Evolutionary conservation across 1,139 yeast species (phyloP).

Genomic region (Yamadazyma kanchanaburiensis): DNA sequence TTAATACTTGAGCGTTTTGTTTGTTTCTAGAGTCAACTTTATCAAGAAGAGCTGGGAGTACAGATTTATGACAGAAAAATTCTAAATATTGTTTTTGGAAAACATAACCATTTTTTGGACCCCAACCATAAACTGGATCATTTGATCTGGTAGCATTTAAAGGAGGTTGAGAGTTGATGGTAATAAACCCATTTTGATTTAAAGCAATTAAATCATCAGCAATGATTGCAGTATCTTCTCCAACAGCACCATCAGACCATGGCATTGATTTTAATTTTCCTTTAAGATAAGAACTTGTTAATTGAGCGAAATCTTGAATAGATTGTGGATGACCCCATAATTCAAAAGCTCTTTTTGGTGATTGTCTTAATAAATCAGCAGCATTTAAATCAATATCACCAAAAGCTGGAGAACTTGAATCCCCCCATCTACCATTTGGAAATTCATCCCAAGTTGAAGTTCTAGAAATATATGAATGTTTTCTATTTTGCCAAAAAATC

Average conservation of each 20-base stretch:
- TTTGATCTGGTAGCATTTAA: slow-evolving; percentile 75
- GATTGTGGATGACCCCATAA: slow-evolving; percentile 82
- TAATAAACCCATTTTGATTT: slow-evolving; percentile 66
- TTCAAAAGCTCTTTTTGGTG: slow-evolving; percentile 75
- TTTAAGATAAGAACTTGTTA: slow-evolving; percentile 63
- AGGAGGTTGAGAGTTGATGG: slow-evolving; percentile 95
- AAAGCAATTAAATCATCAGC: slow-evolving; percentile 56
- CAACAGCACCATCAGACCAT: slow-evolving; percentile 92
- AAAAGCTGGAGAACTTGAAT: slow-evolving; percentile 88
- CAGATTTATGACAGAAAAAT: slow-evolving; percentile 64
- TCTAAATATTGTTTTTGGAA: slow-evolving; percentile 93
- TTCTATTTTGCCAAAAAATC: slow-evolving; percentile 94
- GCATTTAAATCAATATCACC: slow-evolving; percentile 84
- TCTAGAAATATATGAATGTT: slow-evolving; percentile 83
- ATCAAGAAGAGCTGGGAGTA: slow-evolving; percentile 37
- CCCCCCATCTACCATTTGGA: slow-evolving; percentile 96
- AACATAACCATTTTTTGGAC: slow-evolving; percentile 87
- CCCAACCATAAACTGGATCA: slow-evolving; percentile 87
- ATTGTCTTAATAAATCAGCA: slow-evolving; percentile 71
- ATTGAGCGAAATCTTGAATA: slow-evolving; percentile 53
- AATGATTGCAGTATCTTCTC: slow-evolving; percentile 70
- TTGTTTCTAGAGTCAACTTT: slow-evolving; percentile 41
- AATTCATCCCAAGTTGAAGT: slow-evolving; percentile 95
- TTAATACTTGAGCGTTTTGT: slow-evolving; percentile 43
- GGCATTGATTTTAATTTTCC: slow-evolving; percentile 79